Conservation (phyloP, 2,329 filamentous ascomycete species). For the Colletotrichum eremochloae region DNA sequence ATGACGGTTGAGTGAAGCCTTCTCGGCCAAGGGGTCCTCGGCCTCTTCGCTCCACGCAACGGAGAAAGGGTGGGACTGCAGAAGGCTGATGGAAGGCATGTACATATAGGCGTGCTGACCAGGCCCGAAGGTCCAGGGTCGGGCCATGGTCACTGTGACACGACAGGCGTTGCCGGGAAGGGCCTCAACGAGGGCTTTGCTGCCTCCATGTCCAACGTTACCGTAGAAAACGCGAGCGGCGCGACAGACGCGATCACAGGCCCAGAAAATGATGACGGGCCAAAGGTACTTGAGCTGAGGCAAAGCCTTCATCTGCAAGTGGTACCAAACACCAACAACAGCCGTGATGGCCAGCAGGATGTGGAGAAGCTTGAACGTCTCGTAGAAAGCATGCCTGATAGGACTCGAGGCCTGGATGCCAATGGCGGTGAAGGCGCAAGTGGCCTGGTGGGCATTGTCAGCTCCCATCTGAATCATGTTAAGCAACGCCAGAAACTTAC, state of each 20-base stretch:
- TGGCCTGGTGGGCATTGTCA: slow-evolving; percentile 58
- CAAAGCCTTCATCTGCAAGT: slow-evolving; percentile 67
- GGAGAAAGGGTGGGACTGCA: slow-evolving; percentile 85
- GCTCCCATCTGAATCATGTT: slow-evolving; percentile 18
- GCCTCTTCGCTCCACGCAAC: slow-evolving; percentile 82
- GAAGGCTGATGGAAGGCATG: slow-evolving; percentile 78
- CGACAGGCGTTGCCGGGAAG: slow-evolving; percentile 82
- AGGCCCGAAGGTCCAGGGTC: slow-evolving; percentile 81
- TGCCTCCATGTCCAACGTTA: slow-evolving; percentile 77
- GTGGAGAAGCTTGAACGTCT: slow-evolving; percentile 81
- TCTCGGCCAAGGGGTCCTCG: slow-evolving; percentile 63
- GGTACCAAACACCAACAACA: slow-evolving; percentile 76
- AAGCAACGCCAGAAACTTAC: slow-evolving; percentile 57
- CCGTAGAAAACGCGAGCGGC: slow-evolving; percentile 72
- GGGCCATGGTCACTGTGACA: slow-evolving; percentile 79
- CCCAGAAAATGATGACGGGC: slow-evolving; percentile 76
- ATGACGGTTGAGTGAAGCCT: slow-evolving; percentile 70
- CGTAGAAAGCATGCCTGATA: slow-evolving; percentile 83
- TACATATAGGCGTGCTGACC: slow-evolving; percentile 87
- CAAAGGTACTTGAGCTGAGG: slow-evolving; percentile 71
- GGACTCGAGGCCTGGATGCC: slow-evolving; percentile 78
- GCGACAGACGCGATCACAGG: slow-evolving; percentile 71
- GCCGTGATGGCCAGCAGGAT: slow-evolving; percentile 72
- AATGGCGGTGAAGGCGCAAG: slow-evolving; percentile 72
- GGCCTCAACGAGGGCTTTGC: slow-evolving; percentile 78